A percentile compares a stretch with the other conserved stretches of the same genome.
These are phyloP conservation scores for Phaeosphaeria sp. DNA, from an alignment of 2,329 filamentous ascomycete species.

Conservation along the genomic window DNA sequence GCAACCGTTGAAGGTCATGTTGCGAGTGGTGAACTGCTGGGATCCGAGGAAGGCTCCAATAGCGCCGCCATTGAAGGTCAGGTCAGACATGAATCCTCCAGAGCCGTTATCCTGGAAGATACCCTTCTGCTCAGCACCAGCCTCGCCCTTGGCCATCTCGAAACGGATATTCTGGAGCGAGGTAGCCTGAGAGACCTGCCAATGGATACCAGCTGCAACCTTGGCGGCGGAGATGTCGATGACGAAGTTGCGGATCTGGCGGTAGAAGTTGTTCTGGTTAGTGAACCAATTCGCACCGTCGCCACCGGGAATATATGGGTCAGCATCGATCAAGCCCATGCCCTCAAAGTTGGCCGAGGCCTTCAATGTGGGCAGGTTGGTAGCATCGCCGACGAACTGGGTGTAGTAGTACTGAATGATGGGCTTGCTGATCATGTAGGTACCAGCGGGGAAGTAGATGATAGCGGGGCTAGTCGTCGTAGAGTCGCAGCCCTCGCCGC, in stretches of 20 bases:
- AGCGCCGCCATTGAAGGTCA: constrained; percentile 66
- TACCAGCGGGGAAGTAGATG: constrained; percentile 90
- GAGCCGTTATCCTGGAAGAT: constrained; percentile 67
- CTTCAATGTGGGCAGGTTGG: constrained; percentile 76
- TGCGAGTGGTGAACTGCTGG: constrained; percentile 66
- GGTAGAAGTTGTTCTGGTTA: constrained; percentile 64
- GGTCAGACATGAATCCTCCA: constrained; percentile 66
- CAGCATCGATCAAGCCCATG: constrained; percentile 87
- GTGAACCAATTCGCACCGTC: constrained; percentile 57
- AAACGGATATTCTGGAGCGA: constrained; percentile 69
- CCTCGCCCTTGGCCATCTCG: constrained; percentile 56
- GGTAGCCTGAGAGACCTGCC: constrained; percentile 71
- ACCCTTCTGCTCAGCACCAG: constrained; percentile 61
- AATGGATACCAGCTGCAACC: constrained; percentile 64
- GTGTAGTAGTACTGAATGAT: constrained; percentile 92
- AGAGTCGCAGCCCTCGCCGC: constrained; percentile 81
- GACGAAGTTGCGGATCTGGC: constrained; percentile 61
- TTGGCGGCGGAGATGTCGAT: constrained; percentile 55
- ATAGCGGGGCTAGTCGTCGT: constrained; percentile 83
- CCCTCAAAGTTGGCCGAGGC: constrained; percentile 68
- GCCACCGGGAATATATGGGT: constrained; percentile 78
- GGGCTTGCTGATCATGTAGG: constrained; percentile 79
- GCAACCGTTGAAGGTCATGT: constrained; percentile 58
- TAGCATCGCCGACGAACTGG: constrained; percentile 84
- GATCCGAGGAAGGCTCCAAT: constrained; percentile 67